phyloP scores from a whole-genome alignment of 2,329 filamentous ascomycete genomes.

The Alternaria burnsii region DNA sequence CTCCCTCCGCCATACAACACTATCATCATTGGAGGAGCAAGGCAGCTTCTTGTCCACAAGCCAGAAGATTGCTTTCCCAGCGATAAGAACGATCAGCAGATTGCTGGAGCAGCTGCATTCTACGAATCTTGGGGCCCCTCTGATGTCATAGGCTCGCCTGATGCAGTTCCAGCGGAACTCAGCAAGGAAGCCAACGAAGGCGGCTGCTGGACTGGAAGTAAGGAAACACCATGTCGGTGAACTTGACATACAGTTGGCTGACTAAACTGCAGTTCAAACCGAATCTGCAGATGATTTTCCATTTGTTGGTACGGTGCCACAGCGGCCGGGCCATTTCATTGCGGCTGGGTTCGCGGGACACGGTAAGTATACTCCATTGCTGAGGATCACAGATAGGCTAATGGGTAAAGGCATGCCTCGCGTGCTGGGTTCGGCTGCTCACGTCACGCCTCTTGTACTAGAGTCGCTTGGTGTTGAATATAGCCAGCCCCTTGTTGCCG shows the following conservation, averaged over 20 bases:
- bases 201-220: conserved; percentile 21
- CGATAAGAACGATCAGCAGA: conserved; percentile 15
- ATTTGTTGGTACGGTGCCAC: conserved; percentile 16
- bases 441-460: conserved; percentile 16
- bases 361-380: conserved; percentile 6
- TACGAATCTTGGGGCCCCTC: conserved; percentile 17
- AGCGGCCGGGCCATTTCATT: conserved; percentile 14
- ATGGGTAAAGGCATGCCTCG: conserved; percentile 11
- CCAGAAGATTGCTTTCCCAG: conserved; percentile 11
- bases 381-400: background rate
- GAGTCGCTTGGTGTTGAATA: conserved; percentile 13
- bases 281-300: conserved; percentile 16
- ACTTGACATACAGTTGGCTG: background rate
- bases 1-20: conserved; percentile 20
- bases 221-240: background rate
- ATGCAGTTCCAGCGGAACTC: conserved; percentile 6
- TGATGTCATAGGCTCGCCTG: conserved; percentile 13
- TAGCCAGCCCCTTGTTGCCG: conserved; percentile 9
- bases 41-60: conserved; percentile 13
- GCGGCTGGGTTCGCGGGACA: conserved; percentile 18
- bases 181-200: conserved; percentile 11
- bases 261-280: conserved; percentile 5
- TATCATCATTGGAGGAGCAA: conserved; percentile 20
- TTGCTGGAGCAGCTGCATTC: conserved; percentile 14
- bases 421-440: conserved; percentile 15